Base-by-base conservation (phyloP, 2,329 filamentous ascomycete species). In the Fusarium subtropicale region DNA sequence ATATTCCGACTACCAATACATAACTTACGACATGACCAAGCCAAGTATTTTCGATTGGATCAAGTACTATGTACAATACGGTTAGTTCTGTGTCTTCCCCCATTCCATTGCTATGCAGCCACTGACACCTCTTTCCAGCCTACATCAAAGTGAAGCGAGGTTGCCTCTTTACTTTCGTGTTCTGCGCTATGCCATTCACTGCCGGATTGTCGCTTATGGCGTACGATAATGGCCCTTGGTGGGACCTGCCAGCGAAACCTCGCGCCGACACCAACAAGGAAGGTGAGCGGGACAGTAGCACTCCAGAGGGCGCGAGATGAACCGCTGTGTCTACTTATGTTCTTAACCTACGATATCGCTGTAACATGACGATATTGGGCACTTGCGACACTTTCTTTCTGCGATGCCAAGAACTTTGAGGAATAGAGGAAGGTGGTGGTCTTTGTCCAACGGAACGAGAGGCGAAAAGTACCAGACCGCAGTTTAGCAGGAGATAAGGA, bases 161-260 rank as follows among this genome's bases (percentile, higher is more conserved):
- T 46, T 12, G 18, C 8, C 2, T 30, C 12, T 11, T 0, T 4
- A 13, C 26, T 2, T 20, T 10, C 4, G 7, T 46, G 1, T 20
- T 0, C 1, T 26, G 15, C 13, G 2, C 3, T 30, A 4, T 28
- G 3, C 45, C 45, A 9, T 48, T 30, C 7, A 48, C 46, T 1
- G 34, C 20, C 5, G 20, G 30, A 1, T 34, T 48, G 30, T 24
- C 20, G 1, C 1, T 4, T 0, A 48, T 48, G 46, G 0, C 0
- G 10, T 6, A 15, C 1, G 46, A 48, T 18, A 13, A 7, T 9
- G 4, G 10, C 9, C 30, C 46, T 7, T 48, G 46, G 46, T 48
- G 30, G 46, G 1, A 13, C 5, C 5, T 48, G 7, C 46, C 46
- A 2, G 3, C 7, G 10, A 48, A 16, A 22, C 46, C 46, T 1